A percentile compares a stretch with the other conserved stretches of the same genome.
These are phyloP conservation scores for Huntiella decipiens DNA, from an alignment of 2,329 filamentous ascomycete species.

Conservation along the genomic window DNA sequence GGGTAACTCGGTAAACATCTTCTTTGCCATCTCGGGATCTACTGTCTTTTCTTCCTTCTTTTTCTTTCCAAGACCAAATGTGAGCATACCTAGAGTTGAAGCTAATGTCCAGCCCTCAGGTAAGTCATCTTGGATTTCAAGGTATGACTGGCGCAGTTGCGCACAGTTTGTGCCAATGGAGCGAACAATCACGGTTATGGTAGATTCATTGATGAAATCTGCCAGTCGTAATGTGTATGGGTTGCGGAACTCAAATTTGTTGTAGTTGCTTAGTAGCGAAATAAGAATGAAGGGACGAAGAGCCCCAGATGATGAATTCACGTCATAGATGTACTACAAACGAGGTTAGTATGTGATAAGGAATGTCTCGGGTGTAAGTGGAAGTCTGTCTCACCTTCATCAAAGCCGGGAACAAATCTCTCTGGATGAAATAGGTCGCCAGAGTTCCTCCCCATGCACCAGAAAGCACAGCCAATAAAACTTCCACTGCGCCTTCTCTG, in stretches of 20 bases:
- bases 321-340: conserved; percentile 59
- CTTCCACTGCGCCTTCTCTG: conserved; percentile 50
- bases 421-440: conserved; percentile 83
- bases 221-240: conserved; percentile 82
- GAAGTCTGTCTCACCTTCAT: conserved; percentile 53
- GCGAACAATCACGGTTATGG: conserved; percentile 63
- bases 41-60: conserved; percentile 34
- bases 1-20: conserved; percentile 61
- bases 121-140: conserved; percentile 74
- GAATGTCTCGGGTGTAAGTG: not conserved
- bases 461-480: conserved; percentile 66
- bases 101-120: conserved; percentile 78
- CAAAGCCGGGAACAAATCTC: conserved; percentile 80
- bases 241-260: conserved; percentile 98
- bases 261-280: conserved; percentile 86
- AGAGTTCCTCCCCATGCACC: conserved; percentile 93
- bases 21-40: conserved; percentile 63
- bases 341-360: not conserved
- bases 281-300: conserved; percentile 66
- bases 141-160: conserved; percentile 51
- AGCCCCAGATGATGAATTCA: conserved; percentile 41
- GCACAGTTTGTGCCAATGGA: conserved; percentile 58
- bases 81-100: conserved; percentile 54
- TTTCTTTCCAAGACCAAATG: conserved; percentile 41
- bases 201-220: conserved; percentile 83